Base-by-base conservation (phyloP, 2,329 filamentous ascomycete genomes). In the Cytospora piceae region DNA sequence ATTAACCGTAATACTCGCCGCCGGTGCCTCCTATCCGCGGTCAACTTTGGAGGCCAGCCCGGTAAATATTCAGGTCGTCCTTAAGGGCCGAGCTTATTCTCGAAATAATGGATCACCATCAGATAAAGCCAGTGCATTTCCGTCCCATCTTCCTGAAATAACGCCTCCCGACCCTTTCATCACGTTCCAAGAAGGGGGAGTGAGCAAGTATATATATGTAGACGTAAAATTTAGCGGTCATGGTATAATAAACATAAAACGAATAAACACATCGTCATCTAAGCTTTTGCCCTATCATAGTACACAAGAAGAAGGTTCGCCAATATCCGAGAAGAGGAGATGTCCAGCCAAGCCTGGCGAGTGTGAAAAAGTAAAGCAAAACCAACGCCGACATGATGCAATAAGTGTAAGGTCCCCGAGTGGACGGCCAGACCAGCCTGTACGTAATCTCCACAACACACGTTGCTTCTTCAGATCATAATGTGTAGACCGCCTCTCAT, bases 321-420 rank as follows among this genome's bases (percentile, higher is more conserved):
- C 46, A 49, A 22, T 49, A 49, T 49, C 46, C 46, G 46, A 49
- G 46, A 49, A 49, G 46, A 24, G 46, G 46, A 49, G 46, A 49
- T 49, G n/a, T 24, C 46, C 46, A 24, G 46, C 46, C 46, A 49
- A 24, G 46, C 46, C 46, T 49, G 46, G 46, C 46, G 8, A 14
- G n/a, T 24, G 3, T 2, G 8, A 49, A 22, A 22, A 12, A 24
- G 24, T 24, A 49, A 14, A 1, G 6, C 22, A 12, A 49, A 49
- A 22, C n/a, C 46, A 49, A 49, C 46, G 46, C 46, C 46, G 46
- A 49, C 46, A 49, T 24, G 46, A 22, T 49, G 46, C 42, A 49
- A 49, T 22, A 49, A 49, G 46, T 49, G 46, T 24, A 49, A 49
- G 46, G 4, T 49, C 46, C 46, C n/a, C 9, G 12, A 46, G n/a